Percentiles rank a stretch among this genome's conserved stretches.
phyloP scores from a whole-genome alignment of 2,329 filamentous ascomycete genomes.

The Alternaria gaisen region DNA sequence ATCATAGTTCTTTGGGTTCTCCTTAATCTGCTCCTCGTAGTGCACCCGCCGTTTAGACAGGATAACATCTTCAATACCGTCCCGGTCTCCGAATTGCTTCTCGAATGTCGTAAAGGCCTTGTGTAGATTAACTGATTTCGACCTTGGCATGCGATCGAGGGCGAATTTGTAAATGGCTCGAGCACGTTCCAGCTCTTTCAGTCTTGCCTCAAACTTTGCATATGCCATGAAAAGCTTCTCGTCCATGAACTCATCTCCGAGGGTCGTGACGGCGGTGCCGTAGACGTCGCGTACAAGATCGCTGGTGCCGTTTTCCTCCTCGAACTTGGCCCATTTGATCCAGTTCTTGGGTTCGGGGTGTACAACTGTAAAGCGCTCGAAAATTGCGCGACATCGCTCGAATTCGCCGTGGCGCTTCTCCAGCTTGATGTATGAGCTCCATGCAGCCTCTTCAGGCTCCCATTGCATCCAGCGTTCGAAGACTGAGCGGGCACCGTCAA shows the following conservation, averaged over 20 bases:
- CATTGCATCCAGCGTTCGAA: constrained; percentile 99
- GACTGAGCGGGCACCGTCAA: constrained; percentile 88
- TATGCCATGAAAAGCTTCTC: constrained; percentile 96
- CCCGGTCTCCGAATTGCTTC: constrained; percentile 93
- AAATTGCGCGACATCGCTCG: constrained; percentile 88
- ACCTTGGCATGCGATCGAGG: constrained; percentile 87
- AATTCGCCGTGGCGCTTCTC: constrained; percentile 96
- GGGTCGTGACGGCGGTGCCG: constrained; percentile 82
- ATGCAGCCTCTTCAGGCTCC: constrained; percentile 95
- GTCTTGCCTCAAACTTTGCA: constrained; percentile 90
- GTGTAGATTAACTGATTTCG: constrained; percentile 83
- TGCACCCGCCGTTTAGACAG: constrained; percentile 91
- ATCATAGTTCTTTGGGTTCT: constrained; percentile 97
- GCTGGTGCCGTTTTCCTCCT: constrained; percentile 93
- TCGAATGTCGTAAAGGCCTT: constrained; percentile 97
- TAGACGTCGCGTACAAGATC: constrained; percentile 93
- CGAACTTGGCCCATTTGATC: constrained; percentile 98
- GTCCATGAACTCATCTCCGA: constrained; percentile 95
- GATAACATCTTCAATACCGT: constrained; percentile 95
- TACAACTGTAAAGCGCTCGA: constrained; percentile 83
- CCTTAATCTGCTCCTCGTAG: constrained; percentile 93
- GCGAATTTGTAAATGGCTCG: constrained; percentile 97
- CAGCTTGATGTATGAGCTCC: constrained; percentile 95
- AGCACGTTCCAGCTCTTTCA: constrained; percentile 94
- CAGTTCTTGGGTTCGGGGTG: constrained; percentile 8